Conservation (phyloP, 2,329 filamentous ascomycete genomes). For the Alternaria dauci region DNA sequence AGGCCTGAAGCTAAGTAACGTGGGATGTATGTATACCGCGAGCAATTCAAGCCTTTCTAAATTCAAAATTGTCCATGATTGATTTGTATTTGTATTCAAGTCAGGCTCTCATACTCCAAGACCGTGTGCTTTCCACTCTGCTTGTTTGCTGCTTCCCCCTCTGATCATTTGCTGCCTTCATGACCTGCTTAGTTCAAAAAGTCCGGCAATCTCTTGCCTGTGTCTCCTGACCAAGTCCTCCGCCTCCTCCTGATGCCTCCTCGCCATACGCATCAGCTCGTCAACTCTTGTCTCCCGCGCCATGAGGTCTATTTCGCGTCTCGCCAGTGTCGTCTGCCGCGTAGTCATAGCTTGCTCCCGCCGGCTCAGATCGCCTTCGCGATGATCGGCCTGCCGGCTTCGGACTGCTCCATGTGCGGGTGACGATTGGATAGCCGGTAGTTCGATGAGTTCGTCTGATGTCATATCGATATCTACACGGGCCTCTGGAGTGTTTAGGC, state of each 20-base stretch:
- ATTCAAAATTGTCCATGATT: background rate
- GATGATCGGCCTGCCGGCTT: background rate
- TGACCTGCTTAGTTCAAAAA: background rate
- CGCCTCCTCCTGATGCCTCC: conserved; percentile 12
- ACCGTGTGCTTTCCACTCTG: background rate
- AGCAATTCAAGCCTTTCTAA: conserved; percentile 10
- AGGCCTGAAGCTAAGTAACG: conserved; percentile 1
- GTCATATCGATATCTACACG: background rate
- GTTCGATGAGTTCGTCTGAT: background rate
- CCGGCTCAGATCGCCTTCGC: background rate
- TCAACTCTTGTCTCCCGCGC: background rate
- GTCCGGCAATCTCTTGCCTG: background rate
- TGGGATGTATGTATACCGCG: conserved; percentile 11
- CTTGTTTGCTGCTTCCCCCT: background rate
- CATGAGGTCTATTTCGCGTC: background rate
- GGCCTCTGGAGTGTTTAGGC: background rate
- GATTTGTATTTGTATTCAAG: background rate
- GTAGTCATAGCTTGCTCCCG: background rate
- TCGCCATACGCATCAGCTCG: background rate
- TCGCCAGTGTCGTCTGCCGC: background rate
- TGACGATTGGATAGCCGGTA: background rate
- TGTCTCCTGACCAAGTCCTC: conserved; percentile 13
- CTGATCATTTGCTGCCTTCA: background rate
- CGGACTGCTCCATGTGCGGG: background rate
- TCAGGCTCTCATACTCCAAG: background rate